Evolutionary conservation across 2,329 filamentous ascomycete genomes (phyloP).

Genomic region (Zymoseptoria pseudotritici): DNA sequence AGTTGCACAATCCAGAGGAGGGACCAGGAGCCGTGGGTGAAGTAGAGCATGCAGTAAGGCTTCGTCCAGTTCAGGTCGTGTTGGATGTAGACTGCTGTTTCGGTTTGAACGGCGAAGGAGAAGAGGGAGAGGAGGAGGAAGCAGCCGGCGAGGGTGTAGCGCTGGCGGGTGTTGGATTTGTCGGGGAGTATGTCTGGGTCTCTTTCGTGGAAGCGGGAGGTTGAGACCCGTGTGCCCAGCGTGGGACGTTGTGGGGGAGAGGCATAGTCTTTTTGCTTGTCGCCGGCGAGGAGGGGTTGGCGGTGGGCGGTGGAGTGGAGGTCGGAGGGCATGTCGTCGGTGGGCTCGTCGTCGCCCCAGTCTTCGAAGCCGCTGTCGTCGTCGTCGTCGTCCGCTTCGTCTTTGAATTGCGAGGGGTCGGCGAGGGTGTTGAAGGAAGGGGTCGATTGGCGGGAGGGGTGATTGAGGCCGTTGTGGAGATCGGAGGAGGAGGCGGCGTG

Average conservation of each 20-base stretch:
- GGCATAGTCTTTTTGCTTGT: conserved; percentile 35
- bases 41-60: conserved; percentile 97
- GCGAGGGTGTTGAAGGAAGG: conserved; percentile 24
- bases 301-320: conserved; percentile 37
- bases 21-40: conserved; percentile 91
- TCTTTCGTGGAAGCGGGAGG: conserved; percentile 59
- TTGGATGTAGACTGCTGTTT: conserved; percentile 92
- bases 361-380: conserved; percentile 37
- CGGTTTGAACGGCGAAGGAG: conserved; percentile 88
- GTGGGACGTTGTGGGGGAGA: conserved; percentile 30
- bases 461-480: conserved; percentile 20
- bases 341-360: conserved; percentile 37
- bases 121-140: conserved; percentile 78
- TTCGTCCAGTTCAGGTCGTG: conserved; percentile 90
- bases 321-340: conserved; percentile 43
- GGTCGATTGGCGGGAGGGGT: conserved; percentile 25
- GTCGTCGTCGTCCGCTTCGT: conserved; percentile 13
- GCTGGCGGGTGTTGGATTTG: conserved; percentile 61
- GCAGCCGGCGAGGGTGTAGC: conserved; percentile 79
- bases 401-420: conserved; percentile 15
- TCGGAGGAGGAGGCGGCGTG: conserved; percentile 9
- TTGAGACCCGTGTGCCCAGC: conserved; percentile 51
- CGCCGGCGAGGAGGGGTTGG: conserved; percentile 45
- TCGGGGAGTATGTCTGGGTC: conserved; percentile 59
- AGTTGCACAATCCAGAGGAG: conserved; percentile 84